Evolutionary conservation across 805 yeast species (phyloP).

Genomic region (Candida montana): DNA sequence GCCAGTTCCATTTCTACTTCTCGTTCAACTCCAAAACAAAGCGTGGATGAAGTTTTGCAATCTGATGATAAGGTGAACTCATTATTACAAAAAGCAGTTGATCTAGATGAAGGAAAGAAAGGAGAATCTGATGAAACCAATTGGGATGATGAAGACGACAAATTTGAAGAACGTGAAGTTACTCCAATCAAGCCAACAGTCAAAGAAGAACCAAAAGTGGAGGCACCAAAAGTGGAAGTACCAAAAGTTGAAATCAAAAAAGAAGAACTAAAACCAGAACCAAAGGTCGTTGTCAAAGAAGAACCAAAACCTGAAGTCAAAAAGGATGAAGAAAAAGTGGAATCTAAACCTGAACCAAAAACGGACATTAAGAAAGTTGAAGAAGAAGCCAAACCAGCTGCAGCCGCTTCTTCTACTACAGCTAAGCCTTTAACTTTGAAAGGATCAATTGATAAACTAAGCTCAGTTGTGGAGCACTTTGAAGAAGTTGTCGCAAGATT

Average conservation of each 20-base stretch:
- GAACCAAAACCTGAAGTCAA: conserved; percentile 21
- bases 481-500: conserved; percentile 52
- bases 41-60: conserved; percentile 44
- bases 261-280: conserved; percentile 13
- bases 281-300: conserved; percentile 12
- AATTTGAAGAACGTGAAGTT: conserved; percentile 12
- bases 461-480: conserved; percentile 49
- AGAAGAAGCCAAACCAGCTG: conserved; percentile 2
- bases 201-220: conserved; percentile 9
- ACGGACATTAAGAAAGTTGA: too few species aligned
- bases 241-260: conserved; percentile 10
- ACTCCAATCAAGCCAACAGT: conserved; percentile 9
- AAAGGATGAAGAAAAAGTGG: conserved; percentile 6
- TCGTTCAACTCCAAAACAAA: conserved; percentile 33
- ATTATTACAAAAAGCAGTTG: conserved; percentile 43
- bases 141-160: conserved; percentile 34
- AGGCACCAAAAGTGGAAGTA: background rate
- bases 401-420: conserved; percentile 4
- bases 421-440: conserved; percentile 57
- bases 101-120: conserved; percentile 33
- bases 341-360: conserved; percentile 10
- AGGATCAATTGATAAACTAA: conserved; percentile 64
- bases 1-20: conserved; percentile 18
- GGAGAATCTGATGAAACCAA: conserved; percentile 17
- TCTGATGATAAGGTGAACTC: conserved; percentile 39